Percentiles rank a stretch among this genome's conserved stretches.
Evolutionary conservation across 2,329 filamentous ascomycete genomes (phyloP).

Genomic region (Zymoseptoria pseudotritici): DNA sequence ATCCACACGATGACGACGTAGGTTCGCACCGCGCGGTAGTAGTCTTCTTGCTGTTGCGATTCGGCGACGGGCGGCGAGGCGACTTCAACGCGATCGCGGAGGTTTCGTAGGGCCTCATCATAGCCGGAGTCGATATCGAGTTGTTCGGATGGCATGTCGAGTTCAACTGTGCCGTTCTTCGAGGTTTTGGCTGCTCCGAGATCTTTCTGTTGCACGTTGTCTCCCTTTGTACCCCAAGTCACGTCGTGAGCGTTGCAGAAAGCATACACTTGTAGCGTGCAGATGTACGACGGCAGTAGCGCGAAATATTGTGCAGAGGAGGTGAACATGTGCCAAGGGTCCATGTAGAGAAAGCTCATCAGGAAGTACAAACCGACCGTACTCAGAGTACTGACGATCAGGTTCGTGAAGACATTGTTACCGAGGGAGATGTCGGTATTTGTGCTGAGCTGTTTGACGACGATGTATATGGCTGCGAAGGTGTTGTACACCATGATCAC

Average conservation of each 20-base stretch:
- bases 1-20: slow-evolving; percentile 98
- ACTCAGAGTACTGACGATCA: slow-evolving; percentile 81
- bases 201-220: slow-evolving; percentile 90
- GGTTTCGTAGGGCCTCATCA: slow-evolving; percentile 91
- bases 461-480: slow-evolving; percentile 82
- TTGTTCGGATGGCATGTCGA: slow-evolving; percentile 97
- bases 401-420: slow-evolving; percentile 88
- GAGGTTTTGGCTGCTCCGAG: slow-evolving; percentile 71
- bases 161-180: slow-evolving; percentile 68
- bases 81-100: slow-evolving; percentile 87
- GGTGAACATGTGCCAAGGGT: slow-evolving; percentile 99
- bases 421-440: slow-evolving; percentile 52
- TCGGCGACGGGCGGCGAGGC: slow-evolving; percentile 56
- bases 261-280: slow-evolving; percentile 93
- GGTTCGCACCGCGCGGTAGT: slow-evolving; percentile 92
- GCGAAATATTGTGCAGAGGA: slow-evolving; percentile 86
- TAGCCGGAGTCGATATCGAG: slow-evolving; percentile 97
- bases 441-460: slow-evolving; percentile 64
- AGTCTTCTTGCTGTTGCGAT: slow-evolving; percentile 88
- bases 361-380: slow-evolving; percentile 92
- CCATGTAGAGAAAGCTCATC: slow-evolving; percentile 93
- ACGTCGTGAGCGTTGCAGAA: slow-evolving; percentile 99
- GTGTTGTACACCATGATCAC: slow-evolving; percentile 95
- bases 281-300: slow-evolving; percentile 87
- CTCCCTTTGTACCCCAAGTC: slow-evolving; percentile 97